Base-by-base conservation (phyloP, 139 green algal genomes). In the Chlorella ohadii region DNA sequence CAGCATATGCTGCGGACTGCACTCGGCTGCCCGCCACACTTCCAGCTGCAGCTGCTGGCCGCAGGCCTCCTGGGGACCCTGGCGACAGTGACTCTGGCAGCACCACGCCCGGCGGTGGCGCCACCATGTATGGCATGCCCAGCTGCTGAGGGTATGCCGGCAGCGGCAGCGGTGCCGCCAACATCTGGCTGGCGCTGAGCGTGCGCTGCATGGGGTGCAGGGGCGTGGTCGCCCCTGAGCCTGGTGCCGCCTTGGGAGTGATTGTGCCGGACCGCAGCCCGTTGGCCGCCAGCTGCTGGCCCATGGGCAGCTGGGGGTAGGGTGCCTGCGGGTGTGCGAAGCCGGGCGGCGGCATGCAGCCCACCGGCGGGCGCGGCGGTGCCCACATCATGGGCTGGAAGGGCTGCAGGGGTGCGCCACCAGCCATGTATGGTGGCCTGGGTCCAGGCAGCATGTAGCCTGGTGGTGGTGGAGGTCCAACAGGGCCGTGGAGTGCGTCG, bases 11-110 rank as follows among this genome's bases (percentile, higher is more conserved):
- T 4, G 79, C 79, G 3, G 79, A 84, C 31, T 78, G 79, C 31
- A n/a, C 66, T 0, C 79, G 28, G 67, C 79, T 84, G 67, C 34
- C 51, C 4, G 51, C 31, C 3, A 22, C 34, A 44, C 65, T 82
- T 33, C 36, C 36, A 33, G 22, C 51, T 4, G 51, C 34, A 2
- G 59, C 59, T 20, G 36, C 36, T n/a, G 13, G 17, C 16, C 55
- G 56, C 55, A 79, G 68, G 4, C 25, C 3, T 0, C 20, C 36
- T 17, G 80, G 67, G 7, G 56, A 70, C 13, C 33, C 55, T 3
- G 80, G 80, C 0, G 80, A 85, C 55, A 85, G 80, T 12, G 80
- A 80, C 5, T 85, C 80, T 47, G 80, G 80, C 15, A 85, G 36
- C 1, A 79, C 20, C 5, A 85, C 61, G 80, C 80, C 80, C 1